Evolutionary conservation across 2,329 filamentous ascomycete species (phyloP).

Genomic region (Ceratocystis lukuohia): DNA sequence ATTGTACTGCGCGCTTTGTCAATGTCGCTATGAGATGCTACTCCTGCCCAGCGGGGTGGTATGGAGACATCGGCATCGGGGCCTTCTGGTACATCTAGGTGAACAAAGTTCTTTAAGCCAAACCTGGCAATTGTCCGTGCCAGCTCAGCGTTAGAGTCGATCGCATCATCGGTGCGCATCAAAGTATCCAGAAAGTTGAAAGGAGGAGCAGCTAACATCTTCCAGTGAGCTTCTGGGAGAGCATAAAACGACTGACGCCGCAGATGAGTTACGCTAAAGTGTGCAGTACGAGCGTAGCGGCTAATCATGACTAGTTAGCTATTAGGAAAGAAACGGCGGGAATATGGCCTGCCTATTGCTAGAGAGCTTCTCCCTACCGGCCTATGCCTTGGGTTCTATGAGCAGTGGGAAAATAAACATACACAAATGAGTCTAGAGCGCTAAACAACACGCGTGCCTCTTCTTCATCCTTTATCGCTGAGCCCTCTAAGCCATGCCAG

Average conservation of each 20-base stretch:
- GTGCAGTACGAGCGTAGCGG: slow-evolving; percentile 71
- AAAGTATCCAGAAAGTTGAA: slow-evolving; percentile 74
- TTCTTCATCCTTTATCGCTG: slow-evolving; percentile 46
- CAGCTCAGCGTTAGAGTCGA: slow-evolving; percentile 75
- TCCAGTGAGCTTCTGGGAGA: slow-evolving; percentile 70
- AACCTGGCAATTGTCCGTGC: slow-evolving; percentile 62
- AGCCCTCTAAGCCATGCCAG: slow-evolving; percentile 18
- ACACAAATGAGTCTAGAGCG: slow-evolving; percentile 83
- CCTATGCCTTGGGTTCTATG: neutral
- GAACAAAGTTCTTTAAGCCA: slow-evolving; percentile 50
- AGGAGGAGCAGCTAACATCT: slow-evolving; percentile 64
- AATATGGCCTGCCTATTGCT: neutral
- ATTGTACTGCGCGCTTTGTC: slow-evolving; percentile 89
- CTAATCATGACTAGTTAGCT: slow-evolving; percentile 31
- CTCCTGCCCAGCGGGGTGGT: slow-evolving; percentile 52
- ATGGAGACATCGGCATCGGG: slow-evolving; percentile 31
- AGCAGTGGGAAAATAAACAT: slow-evolving; percentile 27
- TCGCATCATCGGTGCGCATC: slow-evolving; percentile 67
- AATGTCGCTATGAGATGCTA: slow-evolving; percentile 59
- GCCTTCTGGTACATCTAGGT: slow-evolving; percentile 17
- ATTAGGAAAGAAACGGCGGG: neutral
- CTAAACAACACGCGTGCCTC: slow-evolving; percentile 69
- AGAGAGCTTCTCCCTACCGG: neutral
- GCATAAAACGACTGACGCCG: slow-evolving; percentile 89
- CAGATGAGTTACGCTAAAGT: slow-evolving; percentile 82